Base-by-base conservation (phyloP, 2,329 filamentous ascomycete species). In the Huntiella decipiens region DNA sequence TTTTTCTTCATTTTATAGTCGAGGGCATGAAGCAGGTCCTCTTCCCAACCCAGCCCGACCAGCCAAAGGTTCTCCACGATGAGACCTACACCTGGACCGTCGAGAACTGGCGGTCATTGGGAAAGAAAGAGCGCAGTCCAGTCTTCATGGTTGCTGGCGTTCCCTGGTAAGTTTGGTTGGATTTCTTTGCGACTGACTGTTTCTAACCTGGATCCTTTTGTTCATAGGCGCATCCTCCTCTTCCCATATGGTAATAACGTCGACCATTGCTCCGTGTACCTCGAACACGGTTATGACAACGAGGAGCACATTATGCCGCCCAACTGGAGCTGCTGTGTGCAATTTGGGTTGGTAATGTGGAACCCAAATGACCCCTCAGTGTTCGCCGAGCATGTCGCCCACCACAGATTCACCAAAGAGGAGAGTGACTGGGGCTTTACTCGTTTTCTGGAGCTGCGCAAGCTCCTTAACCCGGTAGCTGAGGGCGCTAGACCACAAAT, bases 371-470 rank as follows among this genome's bases (percentile, higher is more conserved):
- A 95, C 55, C 88, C 91, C n/a, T 77, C 77, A 51, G 73, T 95
- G 54, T 85, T 81, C 60, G 70, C 71, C 43, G 82, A 94, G 55
- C 78, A 85, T 66, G 73, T 68, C 38, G 91, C 91, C n/a, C 85
- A 87, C 54, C 91, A 98, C 59, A 81, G 91, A 49, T 98, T 96
- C 61, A 96, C 86, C 3, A 83, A 82, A 52, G 91, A 96, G 38
- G 91, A 98, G 61, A 86, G 85, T 17, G 91, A 98, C 56, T 98
- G 91, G 91, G 91, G 91, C 1, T 98, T 98, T 60, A 98, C 91
- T n/a, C 71, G 88, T 47, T 98, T 96, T 58, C 77, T 86, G 10
- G 91, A 96, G 60, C 71, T 93, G 43, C 73, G 85, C 45, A 80
- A 77, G 56, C 79, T 96, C 60, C 93, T 95, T 58, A 79, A 79